Evolutionary conservation across 1,284 basidiomycete species (phyloP), one percentile per base, ranked within the genome.

Genomic region (Sanghuangporus baumii): DNA sequence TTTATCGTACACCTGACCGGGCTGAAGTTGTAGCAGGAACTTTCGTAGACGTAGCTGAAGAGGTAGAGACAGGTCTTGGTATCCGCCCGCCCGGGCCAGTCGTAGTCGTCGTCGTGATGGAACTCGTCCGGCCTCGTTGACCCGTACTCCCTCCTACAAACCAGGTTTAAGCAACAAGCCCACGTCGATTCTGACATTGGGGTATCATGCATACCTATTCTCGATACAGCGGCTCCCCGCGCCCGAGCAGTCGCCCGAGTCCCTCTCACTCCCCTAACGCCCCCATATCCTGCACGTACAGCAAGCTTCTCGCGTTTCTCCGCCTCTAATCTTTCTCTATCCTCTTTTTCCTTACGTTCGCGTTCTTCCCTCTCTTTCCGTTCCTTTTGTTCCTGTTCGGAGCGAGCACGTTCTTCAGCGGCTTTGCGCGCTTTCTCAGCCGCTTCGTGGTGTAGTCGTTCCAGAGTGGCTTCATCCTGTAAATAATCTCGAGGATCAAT

Each of bases 381-480:
- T 60, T 67, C 64, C 26, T 47, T 40, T 34, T 62, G 61, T 23
- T 36, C 18, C 18, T 56, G 55, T 41, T 59, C 57, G 9, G 64
- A 61, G 7, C n/a, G 72, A 14, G 66, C 67, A 38, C 71, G 71
- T 54, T 74, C 73, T 60, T 74, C 72, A 37, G 64, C 72, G 34
- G 58, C 64, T 40, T 50, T 60, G 31, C 67, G 72, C 1, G 68
- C 72, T 14, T 67, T 65, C 57, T 76, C 72, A 65, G 79, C 80
- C 54, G 71, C 73, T 64, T 80, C 80, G 1, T 72, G 72, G 48
- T 71, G 74, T 71, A 89, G 82, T 46, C 72, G 77, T 66, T 82
- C 76, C 8, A 89, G 61, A 6, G 72, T 66, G 46, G 78, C 79
- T 62, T 86, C 83, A 59, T 91, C 88, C 87, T 91, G 66, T 48